Evolutionary conservation across 1,139 yeast genomes (phyloP), one percentile per base, ranked within the genome.

Genomic region (Zygoascus sp.): DNA sequence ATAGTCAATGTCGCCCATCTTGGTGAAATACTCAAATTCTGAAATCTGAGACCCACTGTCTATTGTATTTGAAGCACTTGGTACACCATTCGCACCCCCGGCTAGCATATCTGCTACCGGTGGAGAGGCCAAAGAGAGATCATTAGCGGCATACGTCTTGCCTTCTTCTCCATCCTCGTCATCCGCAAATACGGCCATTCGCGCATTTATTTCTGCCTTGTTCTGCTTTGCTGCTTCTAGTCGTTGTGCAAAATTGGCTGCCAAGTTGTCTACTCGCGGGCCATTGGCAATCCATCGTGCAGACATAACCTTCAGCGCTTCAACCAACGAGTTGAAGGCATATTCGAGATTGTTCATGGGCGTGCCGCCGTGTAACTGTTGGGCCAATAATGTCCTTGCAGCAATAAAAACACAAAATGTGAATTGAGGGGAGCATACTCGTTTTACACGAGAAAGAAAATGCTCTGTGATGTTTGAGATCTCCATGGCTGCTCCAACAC

Each of bases 281-380:
- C 42, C 34, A 13, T 30, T 30, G 6, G 47, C 57, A 21, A 41
- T 40, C 61, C 61, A 58, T 23, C 61, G 38, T 15, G 42, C 37
- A 2, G 60, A 50, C 32, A 53, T 45, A 10, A 56, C 53, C 13
- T 47, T 46, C 17, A 58, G 51, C n/a, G 52, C 36, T 7, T 43
- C 43, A 3, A 55, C 52, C 10, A 58, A 34, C 15, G 40, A 36
- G 27, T 51, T 48, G 32, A 58, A 53, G 27, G 54, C 51, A 1
- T 50, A 37, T 2, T 48, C 47, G 23, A 55, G n/a, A 11, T 45
- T 44, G 17, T 23, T 20, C 10, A 7, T 16, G 6, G 38, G 38
- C 15, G 21, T 7, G 6, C 9, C 25, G 5, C 44, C 36, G 19
- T 43, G 47, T 4, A 47, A 10, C 13, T 40, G 40, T 27, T 47